phyloP scores from a whole-genome alignment of 164 flowering plant species.

The Hamamelis virginiana region DNA sequence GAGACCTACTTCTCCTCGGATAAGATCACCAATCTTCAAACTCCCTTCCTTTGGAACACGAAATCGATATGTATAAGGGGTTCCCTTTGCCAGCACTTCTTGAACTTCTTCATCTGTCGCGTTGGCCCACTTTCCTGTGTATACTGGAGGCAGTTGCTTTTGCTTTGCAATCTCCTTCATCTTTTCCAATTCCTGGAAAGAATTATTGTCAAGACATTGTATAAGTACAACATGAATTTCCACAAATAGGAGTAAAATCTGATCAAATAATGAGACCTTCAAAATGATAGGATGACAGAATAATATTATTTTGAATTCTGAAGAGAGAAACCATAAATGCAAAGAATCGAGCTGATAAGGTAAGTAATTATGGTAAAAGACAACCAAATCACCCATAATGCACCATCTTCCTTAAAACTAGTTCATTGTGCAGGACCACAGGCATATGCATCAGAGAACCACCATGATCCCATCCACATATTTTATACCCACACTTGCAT shows the following conservation, averaged over 20 bases:
- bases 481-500: not conserved
- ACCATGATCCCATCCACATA: not conserved
- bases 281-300: not conserved
- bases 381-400: not conserved
- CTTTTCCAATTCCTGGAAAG: conserved; percentile 72
- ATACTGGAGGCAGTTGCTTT: conserved; percentile 83
- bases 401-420: not conserved
- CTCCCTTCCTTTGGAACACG: conserved; percentile 86
- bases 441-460: not conserved
- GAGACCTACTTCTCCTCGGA: conserved; percentile 80
- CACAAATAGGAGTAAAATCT: not conserved
- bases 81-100: conserved; percentile 76
- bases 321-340: not conserved
- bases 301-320: not conserved
- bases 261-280: not conserved
- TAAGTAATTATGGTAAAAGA: not conserved
- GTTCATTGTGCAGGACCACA: not conserved
- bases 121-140: conserved; percentile 86
- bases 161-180: conserved; percentile 89
- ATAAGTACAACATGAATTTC: not conserved
- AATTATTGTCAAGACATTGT: not conserved
- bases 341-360: not conserved
- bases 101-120: conserved; percentile 74
- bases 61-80: conserved; percentile 87
- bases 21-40: conserved; percentile 80